Evolutionary conservation across 2,329 filamentous ascomycete species (phyloP), one percentile per base, ranked within the genome.

Genomic region (Claviceps quebecensis): DNA sequence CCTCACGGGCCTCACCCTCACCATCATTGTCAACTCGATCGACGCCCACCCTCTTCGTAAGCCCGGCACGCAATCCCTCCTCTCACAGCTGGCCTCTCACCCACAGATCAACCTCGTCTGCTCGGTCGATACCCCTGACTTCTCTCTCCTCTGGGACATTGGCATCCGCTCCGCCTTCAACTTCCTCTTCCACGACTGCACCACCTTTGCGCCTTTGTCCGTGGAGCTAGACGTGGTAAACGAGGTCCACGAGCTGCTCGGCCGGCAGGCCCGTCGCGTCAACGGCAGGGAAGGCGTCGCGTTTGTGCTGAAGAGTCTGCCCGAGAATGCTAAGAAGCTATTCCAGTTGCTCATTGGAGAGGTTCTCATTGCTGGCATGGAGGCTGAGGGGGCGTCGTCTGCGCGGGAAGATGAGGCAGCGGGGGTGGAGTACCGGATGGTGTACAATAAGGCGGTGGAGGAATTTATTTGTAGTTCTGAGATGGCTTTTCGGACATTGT

Each of bases 391-490:
- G 8, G 71, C 29, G 3, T 3, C 58, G 13, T 60, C 62, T 8
- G 8, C 64, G 41, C 14, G 40, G 65, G 3, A n/a, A 2, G 70
- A 67, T 0, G 69, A 64, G 2, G 76, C 77, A 37, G 74, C 80
- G 2, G 89, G 86, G 0, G 81, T 98, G 16, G 91, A 97, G 69
- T 97, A 96, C 65, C 77, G 88, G 22, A 83, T 88, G 59, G 67
- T 98, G 56, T 98, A 97, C 63, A 89, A 95, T 64, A 96, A 95
- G 70, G 90, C 93, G 2, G 85, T 91, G 5, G 90, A 96, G 68
- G 89, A 95, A 63, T 97, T 98, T 66, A 93, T 98, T 48, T 96
- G 91, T 65, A 93, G 87, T 59, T 95, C 86, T 54, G 93, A 97
- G 70, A 89, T 97, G 78, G 89, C 87, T 55, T 97, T 97, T 70